phyloP scores from a whole-genome alignment of 2,329 filamentous ascomycete genomes.

The Aspergillus sp. region DNA sequence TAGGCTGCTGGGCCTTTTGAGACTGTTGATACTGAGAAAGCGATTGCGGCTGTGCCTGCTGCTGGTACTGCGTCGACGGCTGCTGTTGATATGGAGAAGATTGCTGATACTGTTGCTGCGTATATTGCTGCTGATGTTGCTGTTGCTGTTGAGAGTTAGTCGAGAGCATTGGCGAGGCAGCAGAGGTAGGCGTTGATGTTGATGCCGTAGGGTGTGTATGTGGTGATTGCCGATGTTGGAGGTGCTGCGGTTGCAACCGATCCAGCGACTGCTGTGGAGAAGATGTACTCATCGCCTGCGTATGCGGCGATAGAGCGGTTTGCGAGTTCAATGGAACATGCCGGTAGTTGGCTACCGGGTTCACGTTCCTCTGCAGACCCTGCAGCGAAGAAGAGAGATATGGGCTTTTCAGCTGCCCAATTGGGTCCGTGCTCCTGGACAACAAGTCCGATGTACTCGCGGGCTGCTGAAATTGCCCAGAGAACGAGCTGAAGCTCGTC shows the following conservation, averaged over 20 bases:
- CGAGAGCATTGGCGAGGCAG: conserved; percentile 21
- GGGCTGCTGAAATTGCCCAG: conserved; percentile 29
- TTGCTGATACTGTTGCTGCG: conserved; percentile 13
- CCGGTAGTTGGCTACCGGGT: conserved; percentile 32
- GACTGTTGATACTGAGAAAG: conserved; percentile 19
- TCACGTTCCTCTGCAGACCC: conserved; percentile 30
- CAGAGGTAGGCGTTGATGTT: conserved; percentile 14
- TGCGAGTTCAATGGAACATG: conserved; percentile 29
- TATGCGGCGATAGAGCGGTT: conserved; percentile 26
- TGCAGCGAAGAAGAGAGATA: conserved; percentile 25
- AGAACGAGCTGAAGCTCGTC: conserved; percentile 27
- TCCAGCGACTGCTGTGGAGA: conserved; percentile 35
- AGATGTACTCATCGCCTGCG: conserved; percentile 28
- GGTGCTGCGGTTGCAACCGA: conserved; percentile 29
- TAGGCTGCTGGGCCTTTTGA: conserved; percentile 3
- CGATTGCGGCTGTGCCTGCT: conserved; percentile 14
- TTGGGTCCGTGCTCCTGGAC: conserved; percentile 27
- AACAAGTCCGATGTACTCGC: conserved; percentile 31
- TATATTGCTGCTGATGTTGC: conserved; percentile 13
- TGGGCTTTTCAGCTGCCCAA: conserved; percentile 25
- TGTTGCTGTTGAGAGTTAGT: conserved; percentile 20
- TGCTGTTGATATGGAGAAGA: conserved; percentile 1
- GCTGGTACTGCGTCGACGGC: conserved; percentile 7
- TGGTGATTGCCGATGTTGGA: conserved; percentile 24
- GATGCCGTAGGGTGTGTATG: conserved; percentile 15